Evolutionary conservation across 192 early-diverging fungal species (phyloP).

Genomic region (Pecoramyces ruminantium): DNA sequence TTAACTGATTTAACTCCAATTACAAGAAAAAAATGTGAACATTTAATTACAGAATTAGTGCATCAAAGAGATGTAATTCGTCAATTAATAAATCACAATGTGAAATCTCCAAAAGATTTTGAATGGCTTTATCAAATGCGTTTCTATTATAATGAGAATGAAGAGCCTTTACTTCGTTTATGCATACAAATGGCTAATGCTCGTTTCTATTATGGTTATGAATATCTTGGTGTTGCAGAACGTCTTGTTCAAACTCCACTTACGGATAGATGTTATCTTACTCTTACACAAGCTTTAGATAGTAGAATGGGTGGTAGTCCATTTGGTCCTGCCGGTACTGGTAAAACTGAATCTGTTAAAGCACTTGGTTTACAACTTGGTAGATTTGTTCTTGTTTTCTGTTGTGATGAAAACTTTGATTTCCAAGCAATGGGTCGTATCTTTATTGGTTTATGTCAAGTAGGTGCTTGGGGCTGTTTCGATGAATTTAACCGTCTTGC

Average conservation of each 20-base stretch:
- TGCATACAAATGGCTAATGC: slow-evolving; percentile 85
- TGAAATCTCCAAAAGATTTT: slow-evolving; percentile 57
- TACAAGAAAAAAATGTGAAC: slow-evolving; percentile 87
- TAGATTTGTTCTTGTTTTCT: slow-evolving; percentile 95
- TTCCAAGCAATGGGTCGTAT: slow-evolving; percentile 99
- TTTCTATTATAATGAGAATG: slow-evolving; percentile 60
- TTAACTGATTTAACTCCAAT: slow-evolving; percentile 67
- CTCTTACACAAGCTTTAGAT: slow-evolving; percentile 91
- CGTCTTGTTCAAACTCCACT: slow-evolving; percentile 96
- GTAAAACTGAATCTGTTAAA: slow-evolving; percentile 98
- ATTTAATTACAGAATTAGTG: slow-evolving; percentile 95
- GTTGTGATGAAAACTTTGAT: slow-evolving; percentile 99
- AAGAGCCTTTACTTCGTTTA: slow-evolving; percentile 56
- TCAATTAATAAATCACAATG: slow-evolving; percentile 26
- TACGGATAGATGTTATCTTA: slow-evolving; percentile 97
- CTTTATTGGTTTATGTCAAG: slow-evolving; percentile 95
- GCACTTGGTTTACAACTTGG: slow-evolving; percentile 89
- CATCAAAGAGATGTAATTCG: slow-evolving; percentile 93
- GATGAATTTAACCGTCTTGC: slow-evolving; percentile 99
- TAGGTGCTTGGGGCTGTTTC: slow-evolving; percentile 99
- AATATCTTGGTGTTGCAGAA: slow-evolving; percentile 94
- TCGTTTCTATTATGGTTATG: slow-evolving; percentile 86
- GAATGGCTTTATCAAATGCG: slow-evolving; percentile 92
- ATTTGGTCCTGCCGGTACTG: slow-evolving; percentile 96
- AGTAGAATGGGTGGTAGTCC: slow-evolving; percentile 86